Percentiles rank a stretch among this genome's conserved stretches.
Conservation (phyloP, 306 rosid genomes). For the Quercus glauca region DNA sequence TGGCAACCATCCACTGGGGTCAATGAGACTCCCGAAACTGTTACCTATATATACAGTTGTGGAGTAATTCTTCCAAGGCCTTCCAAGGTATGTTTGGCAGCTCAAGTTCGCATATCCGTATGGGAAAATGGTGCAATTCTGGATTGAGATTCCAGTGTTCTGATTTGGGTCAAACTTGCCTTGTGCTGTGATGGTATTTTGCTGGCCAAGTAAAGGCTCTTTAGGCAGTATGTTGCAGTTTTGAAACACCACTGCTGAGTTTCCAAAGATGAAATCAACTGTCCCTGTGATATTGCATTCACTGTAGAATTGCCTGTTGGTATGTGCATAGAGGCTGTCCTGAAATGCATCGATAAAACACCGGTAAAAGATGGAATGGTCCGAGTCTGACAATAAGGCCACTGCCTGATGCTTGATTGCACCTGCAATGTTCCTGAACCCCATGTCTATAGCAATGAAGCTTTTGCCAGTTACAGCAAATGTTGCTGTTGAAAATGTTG, state of each 20-base stretch:
- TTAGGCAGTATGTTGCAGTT: conserved; percentile 58
- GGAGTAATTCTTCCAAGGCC: conserved; percentile 91
- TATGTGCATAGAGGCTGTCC: conserved; percentile 60
- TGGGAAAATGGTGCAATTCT: conserved; percentile 51
- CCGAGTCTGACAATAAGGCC: conserved; percentile 57
- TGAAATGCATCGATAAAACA: conserved; percentile 63
- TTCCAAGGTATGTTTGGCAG: conserved; percentile 62
- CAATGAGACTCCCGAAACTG: conserved; percentile 35
- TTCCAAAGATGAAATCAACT: conserved; percentile 80
- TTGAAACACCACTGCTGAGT: conserved; percentile 60
- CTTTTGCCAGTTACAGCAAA: conserved; percentile 67
- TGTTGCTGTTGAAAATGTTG: conserved; percentile 75
- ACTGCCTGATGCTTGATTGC: conserved; percentile 79
- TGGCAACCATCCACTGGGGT: conserved; percentile 67
- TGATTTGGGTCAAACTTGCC: conserved; percentile 79
- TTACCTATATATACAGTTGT: conserved; percentile 61
- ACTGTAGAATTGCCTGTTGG: conserved; percentile 63
- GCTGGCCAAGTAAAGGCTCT: conserved; percentile 53
- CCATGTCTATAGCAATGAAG: conserved; percentile 67
- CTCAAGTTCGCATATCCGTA: conserved; percentile 49
- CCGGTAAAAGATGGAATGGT: conserved; percentile 56
- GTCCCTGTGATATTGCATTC: conserved; percentile 71
- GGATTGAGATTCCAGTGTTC: conserved; percentile 71
- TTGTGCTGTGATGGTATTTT: conserved; percentile 78
- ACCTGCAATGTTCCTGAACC: conserved; percentile 67